Conservation (phyloP, 73 alveolate genomes). For the Paramecium primaurelia region DNA sequence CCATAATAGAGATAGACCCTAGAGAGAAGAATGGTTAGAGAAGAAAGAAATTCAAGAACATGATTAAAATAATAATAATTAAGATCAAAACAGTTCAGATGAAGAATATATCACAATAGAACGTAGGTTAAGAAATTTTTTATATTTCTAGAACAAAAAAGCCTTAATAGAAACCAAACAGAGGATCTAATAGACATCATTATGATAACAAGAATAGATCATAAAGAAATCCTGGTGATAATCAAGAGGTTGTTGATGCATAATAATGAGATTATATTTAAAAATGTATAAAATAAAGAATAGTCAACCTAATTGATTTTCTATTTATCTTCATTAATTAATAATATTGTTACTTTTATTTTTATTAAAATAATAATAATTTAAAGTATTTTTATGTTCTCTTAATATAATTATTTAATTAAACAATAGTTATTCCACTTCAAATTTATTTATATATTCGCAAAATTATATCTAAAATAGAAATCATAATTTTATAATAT, state of each 20-base stretch:
- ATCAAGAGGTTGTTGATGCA: background rate
- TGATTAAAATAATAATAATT: background rate
- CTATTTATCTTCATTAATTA: background rate
- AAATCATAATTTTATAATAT: no score
- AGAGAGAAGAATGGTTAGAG: background rate
- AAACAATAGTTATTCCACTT: no score
- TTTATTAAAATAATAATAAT: no score
- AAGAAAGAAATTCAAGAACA: background rate
- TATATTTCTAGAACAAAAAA: background rate
- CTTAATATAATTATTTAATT: no score
- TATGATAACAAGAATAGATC: background rate
- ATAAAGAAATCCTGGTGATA: background rate
- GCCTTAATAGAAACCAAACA: background rate
- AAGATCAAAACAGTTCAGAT: background rate
- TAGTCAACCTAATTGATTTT: background rate
- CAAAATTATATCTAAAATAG: no score
- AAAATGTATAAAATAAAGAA: background rate
- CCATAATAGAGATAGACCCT: background rate
- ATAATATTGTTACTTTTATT: no score
- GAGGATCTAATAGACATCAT: conserved; percentile 1
- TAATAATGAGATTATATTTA: background rate
- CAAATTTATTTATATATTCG: no score
- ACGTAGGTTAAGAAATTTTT: background rate
- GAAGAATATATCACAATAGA: background rate
- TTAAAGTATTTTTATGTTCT: no score